Percentiles rank a stretch among this genome's conserved stretches.
These are phyloP conservation scores for Dryas alaskensis DNA, from an alignment of 306 rosid species.

Conservation along the genomic window DNA sequence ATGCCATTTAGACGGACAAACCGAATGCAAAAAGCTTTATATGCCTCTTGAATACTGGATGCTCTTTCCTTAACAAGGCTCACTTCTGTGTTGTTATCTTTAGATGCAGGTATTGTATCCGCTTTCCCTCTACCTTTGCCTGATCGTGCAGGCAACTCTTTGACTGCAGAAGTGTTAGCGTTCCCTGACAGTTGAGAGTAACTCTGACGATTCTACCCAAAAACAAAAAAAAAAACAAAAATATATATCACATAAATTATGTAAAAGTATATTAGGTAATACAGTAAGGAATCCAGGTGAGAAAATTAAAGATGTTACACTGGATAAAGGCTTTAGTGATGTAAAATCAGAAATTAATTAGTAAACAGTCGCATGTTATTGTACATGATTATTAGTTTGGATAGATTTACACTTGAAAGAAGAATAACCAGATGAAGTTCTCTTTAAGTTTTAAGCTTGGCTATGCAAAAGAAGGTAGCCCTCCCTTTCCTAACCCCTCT, in stretches of 20 bases:
- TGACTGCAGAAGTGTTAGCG: conserved; percentile 45
- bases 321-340: not conserved
- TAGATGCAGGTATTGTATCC: conserved; percentile 45
- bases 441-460: not conserved
- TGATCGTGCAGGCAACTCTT: conserved; percentile 52
- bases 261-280: not conserved
- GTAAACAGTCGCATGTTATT: not conserved
- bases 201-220: conserved; percentile 79
- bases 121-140: conserved; percentile 69
- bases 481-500: not conserved
- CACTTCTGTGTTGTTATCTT: conserved; percentile 41
- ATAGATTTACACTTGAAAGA: too few species aligned
- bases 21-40: conserved; percentile 61
- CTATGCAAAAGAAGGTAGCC: not conserved
- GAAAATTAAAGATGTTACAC: not conserved
- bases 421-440: not conserved
- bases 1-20: conserved; percentile 94
- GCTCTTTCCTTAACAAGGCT: conserved; percentile 45
- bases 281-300: not conserved
- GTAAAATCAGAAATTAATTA: not conserved
- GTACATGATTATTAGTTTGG: not conserved
- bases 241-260: not conserved
- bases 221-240: not conserved
- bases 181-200: conserved; percentile 68
- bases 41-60: conserved; percentile 42